Evolutionary conservation across 2,329 filamentous ascomycete species (phyloP).

Genomic region (Clonostachys solani): DNA sequence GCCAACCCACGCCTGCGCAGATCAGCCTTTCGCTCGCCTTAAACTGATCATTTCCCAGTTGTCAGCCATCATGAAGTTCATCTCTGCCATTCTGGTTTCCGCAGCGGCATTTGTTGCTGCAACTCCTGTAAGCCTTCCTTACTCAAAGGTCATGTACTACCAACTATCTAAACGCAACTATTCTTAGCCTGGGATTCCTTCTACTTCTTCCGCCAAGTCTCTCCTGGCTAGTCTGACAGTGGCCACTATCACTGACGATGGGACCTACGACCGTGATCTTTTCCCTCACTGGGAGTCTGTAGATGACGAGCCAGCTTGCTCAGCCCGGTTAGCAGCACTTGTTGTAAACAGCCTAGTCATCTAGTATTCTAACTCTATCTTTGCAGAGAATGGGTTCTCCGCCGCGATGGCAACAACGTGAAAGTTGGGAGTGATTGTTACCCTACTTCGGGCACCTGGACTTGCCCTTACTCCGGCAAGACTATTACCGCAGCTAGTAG

Average conservation of each 20-base stretch:
- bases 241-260: constrained; percentile 44
- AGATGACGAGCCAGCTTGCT: constrained; percentile 51
- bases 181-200: constrained; percentile 49
- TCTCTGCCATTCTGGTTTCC: not conserved
- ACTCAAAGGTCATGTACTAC: too few relatives aligned
- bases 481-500: constrained; percentile 68
- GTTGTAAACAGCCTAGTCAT: not conserved
- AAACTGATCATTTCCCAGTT: too few relatives aligned
- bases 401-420: constrained; percentile 67
- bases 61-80: not conserved
- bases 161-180: too few relatives aligned
- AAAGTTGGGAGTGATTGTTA: constrained; percentile 54
- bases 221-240: constrained; percentile 57
- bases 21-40: too few relatives aligned
- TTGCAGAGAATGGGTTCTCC: constrained; percentile 59
- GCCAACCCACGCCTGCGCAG: too few relatives aligned
- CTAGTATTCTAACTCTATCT: not conserved
- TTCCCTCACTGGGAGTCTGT: constrained; percentile 71
- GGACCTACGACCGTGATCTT: constrained; percentile 58
- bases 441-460: constrained; percentile 64
- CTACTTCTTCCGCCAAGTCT: constrained; percentile 47
- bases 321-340: constrained; percentile 46
- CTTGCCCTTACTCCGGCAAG: constrained; percentile 60
- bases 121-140: too few relatives aligned
- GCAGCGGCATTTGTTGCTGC: not conserved